A percentile compares a stretch with the other conserved stretches of the same genome.
Conservation (phyloP, 176 grass and related monocot species). For the Tuctoria greenei region DNA sequence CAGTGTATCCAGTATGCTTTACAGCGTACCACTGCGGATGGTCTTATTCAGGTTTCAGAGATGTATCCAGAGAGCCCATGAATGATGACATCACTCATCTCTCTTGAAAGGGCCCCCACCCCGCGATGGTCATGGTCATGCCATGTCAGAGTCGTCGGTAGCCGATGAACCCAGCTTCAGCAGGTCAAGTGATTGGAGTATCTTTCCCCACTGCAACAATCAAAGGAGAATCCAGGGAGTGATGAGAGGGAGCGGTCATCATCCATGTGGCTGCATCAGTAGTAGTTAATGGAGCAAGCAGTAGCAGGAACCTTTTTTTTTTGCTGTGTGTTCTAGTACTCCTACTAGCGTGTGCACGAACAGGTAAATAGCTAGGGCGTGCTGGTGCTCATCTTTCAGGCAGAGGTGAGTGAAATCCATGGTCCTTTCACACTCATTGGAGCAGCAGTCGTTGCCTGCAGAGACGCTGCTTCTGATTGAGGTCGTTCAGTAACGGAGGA, state of each 20-base stretch:
- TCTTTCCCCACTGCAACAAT: slow-evolving; percentile 28
- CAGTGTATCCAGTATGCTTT: too few relatives aligned
- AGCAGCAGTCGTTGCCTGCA: too few relatives aligned
- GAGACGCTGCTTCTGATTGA: too few relatives aligned
- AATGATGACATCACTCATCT: slow-evolving; percentile 45
- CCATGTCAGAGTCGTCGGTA: neutral
- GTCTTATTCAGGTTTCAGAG: slow-evolving; percentile 38
- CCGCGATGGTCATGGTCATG: neutral
- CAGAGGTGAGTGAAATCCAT: too few relatives aligned
- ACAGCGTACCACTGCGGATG: too few relatives aligned
- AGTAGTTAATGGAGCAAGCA: slow-evolving; percentile 29
- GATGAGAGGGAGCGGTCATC: neutral
- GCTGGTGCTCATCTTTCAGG: too few relatives aligned
- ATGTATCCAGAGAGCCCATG: slow-evolving; percentile 6
- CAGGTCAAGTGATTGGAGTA: slow-evolving; percentile 32
- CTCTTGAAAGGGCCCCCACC: neutral
- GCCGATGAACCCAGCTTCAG: slow-evolving; percentile 3
- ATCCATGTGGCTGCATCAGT: slow-evolving; percentile 44
- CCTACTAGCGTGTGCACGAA: neutral
- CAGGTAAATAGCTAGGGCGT: too few relatives aligned
- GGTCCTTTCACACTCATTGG: too few relatives aligned
- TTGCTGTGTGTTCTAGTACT: neutral
- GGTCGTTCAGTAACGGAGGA: too few relatives aligned
- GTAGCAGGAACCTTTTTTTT: slow-evolving; percentile 34
- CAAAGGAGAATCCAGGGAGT: slow-evolving; percentile 26